Evolutionary conservation across 805 yeast genomes (phyloP), one percentile per base, ranked within the genome.

Genomic region (Brettanomyces naardenensis): DNA sequence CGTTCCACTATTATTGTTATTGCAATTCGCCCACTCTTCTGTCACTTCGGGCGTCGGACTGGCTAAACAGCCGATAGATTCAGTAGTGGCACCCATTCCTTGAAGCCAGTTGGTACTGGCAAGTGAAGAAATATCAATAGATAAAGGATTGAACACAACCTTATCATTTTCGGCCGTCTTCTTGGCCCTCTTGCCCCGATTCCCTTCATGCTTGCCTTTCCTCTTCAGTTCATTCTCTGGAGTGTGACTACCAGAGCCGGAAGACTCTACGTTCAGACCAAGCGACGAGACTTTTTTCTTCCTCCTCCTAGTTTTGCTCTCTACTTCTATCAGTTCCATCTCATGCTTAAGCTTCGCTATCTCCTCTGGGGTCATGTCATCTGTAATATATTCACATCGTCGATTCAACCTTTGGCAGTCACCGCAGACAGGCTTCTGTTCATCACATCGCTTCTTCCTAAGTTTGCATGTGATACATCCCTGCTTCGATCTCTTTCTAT

Each of bases 401-500:
- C 73, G 66, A 7, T 58, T 49, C 30, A 74, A 54, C 28, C 79
- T 51, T 9, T 21, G 14, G 44, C 80, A 74, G 46, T 69, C 78
- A 1, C 69, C 62, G 49, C 80, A 74, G 1, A 58, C 47, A 1
- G 80, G 80, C 39, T 59, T 61, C 6, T 41, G 43, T 46, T 73
- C 78, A 44, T 72, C 69, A 49, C 80, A 74, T 45, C 75, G 64
- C 49, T 75, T 76, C 64, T 78, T 79, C 31, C 87, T 59, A 27
- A 73, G 63, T 49, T 79, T 80, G 56, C 88, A 80, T 0, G 84
- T 79, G 28, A 79, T 56, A 52, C 88, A 80, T 1, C 87, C 86
- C n/a, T 64, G 64, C 45, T 62, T 69, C 1, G 83, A 71, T 44
- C 73, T 54, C 3, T 22, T 6, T 33, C 19, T 22, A 14, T 20